A percentile compares a stretch with the other conserved stretches of the same genome.
Conservation (phyloP, 164 flowering plant genomes). For the Sextonia rubra region DNA sequence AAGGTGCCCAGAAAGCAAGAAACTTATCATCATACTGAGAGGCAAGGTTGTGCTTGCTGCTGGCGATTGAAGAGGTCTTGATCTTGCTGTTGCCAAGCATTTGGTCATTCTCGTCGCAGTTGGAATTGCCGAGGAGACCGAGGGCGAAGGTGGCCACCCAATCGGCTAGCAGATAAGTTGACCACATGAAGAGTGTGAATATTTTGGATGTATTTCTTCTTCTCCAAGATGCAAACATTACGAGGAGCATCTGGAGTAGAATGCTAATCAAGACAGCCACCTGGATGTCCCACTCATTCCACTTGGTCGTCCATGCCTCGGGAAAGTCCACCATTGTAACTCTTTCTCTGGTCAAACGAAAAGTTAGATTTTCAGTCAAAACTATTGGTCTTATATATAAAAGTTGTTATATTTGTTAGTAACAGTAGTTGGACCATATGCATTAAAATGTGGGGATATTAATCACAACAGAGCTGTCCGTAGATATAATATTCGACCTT, state of each 20-base stretch:
- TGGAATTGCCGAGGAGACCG: slow-evolving; percentile 29
- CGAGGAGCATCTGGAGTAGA: slow-evolving; percentile 17
- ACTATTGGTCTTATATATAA: too few relatives aligned
- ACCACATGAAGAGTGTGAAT: slow-evolving; percentile 21
- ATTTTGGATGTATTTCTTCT: slow-evolving; percentile 7
- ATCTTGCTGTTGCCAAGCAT: not conserved
- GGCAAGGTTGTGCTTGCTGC: too few relatives aligned
- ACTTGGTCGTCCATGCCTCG: not conserved
- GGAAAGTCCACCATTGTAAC: not conserved
- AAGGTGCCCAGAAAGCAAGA: slow-evolving; percentile 54
- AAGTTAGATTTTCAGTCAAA: too few relatives aligned
- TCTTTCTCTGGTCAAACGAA: too few relatives aligned
- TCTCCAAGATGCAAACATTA: slow-evolving; percentile 27
- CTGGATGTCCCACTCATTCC: slow-evolving; percentile 31
- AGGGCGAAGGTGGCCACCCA: slow-evolving; percentile 37
- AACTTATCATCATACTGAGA: not conserved
- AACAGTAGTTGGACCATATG: too few relatives aligned
- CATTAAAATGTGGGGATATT: too few relatives aligned
- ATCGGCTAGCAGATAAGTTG: slow-evolving; percentile 38
- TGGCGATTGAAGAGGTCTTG: not conserved
- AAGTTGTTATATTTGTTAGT: too few relatives aligned
- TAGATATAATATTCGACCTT: too few relatives aligned
- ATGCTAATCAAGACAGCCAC: slow-evolving; percentile 25
- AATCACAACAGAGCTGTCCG: too few relatives aligned
- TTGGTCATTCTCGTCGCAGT: not conserved